These are phyloP conservation scores for Nepenthes mirabilis DNA, from an alignment of 148 eudicot species.

Conservation along the genomic window DNA sequence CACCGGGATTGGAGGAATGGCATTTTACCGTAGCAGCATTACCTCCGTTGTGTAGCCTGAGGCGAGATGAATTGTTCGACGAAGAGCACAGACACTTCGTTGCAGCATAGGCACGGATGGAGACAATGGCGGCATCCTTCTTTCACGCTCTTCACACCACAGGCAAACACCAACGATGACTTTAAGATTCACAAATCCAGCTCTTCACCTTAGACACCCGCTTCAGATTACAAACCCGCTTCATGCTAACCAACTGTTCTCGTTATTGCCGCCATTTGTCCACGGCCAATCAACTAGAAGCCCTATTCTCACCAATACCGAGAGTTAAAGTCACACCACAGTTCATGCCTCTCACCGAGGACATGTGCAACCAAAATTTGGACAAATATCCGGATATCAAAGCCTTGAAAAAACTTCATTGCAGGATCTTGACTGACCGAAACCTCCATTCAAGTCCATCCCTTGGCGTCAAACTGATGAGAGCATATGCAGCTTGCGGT, in stretches of 20 bases:
- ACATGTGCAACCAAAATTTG: slow-evolving; percentile 28
- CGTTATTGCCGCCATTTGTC: slow-evolving; percentile 28
- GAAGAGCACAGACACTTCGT: no score
- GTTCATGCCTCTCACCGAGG: slow-evolving; percentile 15
- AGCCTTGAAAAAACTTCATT: slow-evolving; percentile 42
- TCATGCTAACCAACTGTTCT: slow-evolving; percentile 15
- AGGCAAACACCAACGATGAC: no score
- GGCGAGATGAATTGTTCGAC: no score
- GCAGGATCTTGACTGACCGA: slow-evolving; percentile 27
- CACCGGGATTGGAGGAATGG: no score
- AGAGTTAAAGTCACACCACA: slow-evolving; percentile 9
- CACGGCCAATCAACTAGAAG: slow-evolving; percentile 15
- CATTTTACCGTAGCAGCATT: no score
- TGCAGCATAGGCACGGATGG: no score
- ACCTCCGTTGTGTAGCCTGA: no score
- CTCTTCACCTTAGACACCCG: not conserved
- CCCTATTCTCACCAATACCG: not conserved
- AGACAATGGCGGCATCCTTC: no score
- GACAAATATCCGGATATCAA: slow-evolving; percentile 51
- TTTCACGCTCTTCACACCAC: no score
- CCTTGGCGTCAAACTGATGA: slow-evolving; percentile 55
- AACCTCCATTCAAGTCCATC: slow-evolving; percentile 32
- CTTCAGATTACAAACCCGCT: not conserved
- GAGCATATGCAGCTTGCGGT: slow-evolving; percentile 46
- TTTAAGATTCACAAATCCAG: not conserved